Evolutionary conservation across 371 early-diverging fungal genomes (phyloP).

Genomic region (Mortierella sp.): DNA sequence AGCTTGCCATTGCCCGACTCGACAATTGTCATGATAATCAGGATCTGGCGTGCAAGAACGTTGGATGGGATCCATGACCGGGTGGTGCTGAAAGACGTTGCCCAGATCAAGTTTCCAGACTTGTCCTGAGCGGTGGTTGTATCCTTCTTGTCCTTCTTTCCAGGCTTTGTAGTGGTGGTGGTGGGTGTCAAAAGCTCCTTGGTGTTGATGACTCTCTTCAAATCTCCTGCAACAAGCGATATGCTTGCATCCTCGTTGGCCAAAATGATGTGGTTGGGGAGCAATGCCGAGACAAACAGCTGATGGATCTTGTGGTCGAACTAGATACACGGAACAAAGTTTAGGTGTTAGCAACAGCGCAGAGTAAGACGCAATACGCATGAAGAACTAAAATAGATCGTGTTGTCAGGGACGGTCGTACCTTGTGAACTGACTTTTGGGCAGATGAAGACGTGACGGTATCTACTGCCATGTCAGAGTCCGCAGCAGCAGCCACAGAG

Average conservation of each 20-base stretch:
- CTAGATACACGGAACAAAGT: constrained; percentile 26
- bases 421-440: constrained; percentile 50
- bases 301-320: constrained; percentile 67
- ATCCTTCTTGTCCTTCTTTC: constrained; percentile 42
- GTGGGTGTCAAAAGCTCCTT: constrained; percentile 17
- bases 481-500: constrained; percentile 23
- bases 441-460: constrained; percentile 41
- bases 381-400: background rate
- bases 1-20: constrained; percentile 29
- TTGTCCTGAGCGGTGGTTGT: background rate
- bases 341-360: background rate
- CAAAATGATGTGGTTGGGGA: constrained; percentile 64
- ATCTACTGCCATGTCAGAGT: constrained; percentile 48
- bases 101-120: constrained; percentile 59
- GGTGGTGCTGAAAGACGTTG: constrained; percentile 61
- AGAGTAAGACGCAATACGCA: no score
- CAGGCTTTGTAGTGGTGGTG: constrained; percentile 20
- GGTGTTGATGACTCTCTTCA: constrained; percentile 61
- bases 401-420: constrained; percentile 5
- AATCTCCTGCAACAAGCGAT: constrained; percentile 64
- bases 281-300: constrained; percentile 64
- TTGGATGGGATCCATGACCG: constrained; percentile 63
- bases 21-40: constrained; percentile 63
- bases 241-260: constrained; percentile 67
- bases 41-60: constrained; percentile 62